Evolutionary conservation across 1,284 basidiomycete species (phyloP).

Genomic region (Ustilago tritici): DNA sequence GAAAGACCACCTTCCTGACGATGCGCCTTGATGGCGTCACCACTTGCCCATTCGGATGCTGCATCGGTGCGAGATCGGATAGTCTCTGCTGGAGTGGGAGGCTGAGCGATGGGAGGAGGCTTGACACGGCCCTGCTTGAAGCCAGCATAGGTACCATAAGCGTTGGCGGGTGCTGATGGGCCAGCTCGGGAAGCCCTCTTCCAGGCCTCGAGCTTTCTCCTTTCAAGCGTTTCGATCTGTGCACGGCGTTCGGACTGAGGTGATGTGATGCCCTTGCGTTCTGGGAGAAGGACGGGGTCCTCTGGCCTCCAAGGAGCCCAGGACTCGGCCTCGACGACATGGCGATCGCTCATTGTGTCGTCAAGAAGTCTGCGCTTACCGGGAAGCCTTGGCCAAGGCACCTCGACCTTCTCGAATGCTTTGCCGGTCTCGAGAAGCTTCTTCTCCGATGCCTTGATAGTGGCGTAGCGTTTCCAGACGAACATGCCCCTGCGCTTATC

Average conservation of each 20-base stretch:
- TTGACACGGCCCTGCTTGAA: constrained; percentile 46
- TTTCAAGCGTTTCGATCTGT: constrained; percentile 25
- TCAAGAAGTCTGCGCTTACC: constrained; percentile 33
- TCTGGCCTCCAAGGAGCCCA: constrained; percentile 66
- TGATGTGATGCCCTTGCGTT: constrained; percentile 42
- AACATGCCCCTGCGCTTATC: constrained; percentile 59
- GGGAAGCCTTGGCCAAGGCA: constrained; percentile 64
- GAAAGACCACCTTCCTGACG: constrained; percentile 57
- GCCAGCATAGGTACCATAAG: constrained; percentile 54
- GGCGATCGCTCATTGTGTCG: constrained; percentile 37
- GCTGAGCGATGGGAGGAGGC: constrained; percentile 63
- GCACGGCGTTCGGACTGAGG: constrained; percentile 50
- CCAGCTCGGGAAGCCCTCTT: constrained; percentile 17
- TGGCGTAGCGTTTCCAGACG: constrained; percentile 65
- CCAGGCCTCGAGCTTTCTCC: constrained; percentile 28
- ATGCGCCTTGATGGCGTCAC: constrained; percentile 45
- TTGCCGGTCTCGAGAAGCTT: constrained; percentile 47
- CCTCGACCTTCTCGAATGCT: constrained; percentile 56
- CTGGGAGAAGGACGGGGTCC: constrained; percentile 61
- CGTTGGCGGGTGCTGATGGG: constrained; percentile 39
- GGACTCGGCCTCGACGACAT: constrained; percentile 58
- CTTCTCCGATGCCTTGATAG: constrained; percentile 53
- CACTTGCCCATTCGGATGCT: constrained; percentile 52
- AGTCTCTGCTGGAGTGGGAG: constrained; percentile 60
- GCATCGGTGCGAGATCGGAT: constrained; percentile 37